Percentiles rank a stretch among this genome's conserved stretches.
phyloP scores from a whole-genome alignment of 495 filamentous ascomycete species.

The Aspergillus diversus region DNA sequence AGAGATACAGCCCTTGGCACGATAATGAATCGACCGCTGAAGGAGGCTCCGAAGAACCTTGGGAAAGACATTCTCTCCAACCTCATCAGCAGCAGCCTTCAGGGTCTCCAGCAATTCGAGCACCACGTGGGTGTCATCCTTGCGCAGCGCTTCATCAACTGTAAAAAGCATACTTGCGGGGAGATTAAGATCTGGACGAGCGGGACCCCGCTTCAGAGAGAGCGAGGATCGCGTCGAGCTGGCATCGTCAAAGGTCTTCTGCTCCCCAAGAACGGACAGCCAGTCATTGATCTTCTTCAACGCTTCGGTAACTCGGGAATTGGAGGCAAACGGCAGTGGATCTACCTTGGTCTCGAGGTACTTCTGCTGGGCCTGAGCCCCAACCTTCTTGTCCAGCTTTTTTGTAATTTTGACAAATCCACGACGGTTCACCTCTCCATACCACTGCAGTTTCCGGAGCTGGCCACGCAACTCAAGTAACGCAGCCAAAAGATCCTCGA shows the following conservation, averaged over 20 bases:
- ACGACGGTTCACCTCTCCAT: conserved; percentile 92
- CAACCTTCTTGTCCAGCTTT: conserved; percentile 92
- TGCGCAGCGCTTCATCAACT: conserved; percentile 76
- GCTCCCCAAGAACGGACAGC: conserved; percentile 79
- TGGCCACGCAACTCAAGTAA: conserved; percentile 85
- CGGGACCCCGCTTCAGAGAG: conserved; percentile 70
- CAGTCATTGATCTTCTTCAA: conserved; percentile 86
- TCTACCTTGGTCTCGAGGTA: conserved; percentile 90
- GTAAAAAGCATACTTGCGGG: conserved; percentile 66
- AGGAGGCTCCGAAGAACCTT: conserved; percentile 76
- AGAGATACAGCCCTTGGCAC: conserved; percentile 68
- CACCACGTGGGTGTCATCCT: conserved; percentile 68
- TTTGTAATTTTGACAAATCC: conserved; percentile 98
- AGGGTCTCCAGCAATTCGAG: conserved; percentile 60
- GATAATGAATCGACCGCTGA: conserved; percentile 78
- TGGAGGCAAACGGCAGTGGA: conserved; percentile 80
- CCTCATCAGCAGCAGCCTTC: conserved; percentile 54
- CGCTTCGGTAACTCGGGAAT: conserved; percentile 62
- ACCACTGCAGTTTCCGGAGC: conserved; percentile 92
- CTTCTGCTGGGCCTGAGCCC: conserved; percentile 70
- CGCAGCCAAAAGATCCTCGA: conserved; percentile 85
- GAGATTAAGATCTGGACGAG: conserved; percentile 71
- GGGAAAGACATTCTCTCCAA: conserved; percentile 52
- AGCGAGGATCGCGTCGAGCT: conserved; percentile 70
- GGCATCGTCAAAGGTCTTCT: conserved; percentile 69